Evolutionary conservation across 2,329 filamentous ascomycete species (phyloP), one percentile per base, ranked within the genome.

Genomic region (Penicillium aurantiogriseum): DNA sequence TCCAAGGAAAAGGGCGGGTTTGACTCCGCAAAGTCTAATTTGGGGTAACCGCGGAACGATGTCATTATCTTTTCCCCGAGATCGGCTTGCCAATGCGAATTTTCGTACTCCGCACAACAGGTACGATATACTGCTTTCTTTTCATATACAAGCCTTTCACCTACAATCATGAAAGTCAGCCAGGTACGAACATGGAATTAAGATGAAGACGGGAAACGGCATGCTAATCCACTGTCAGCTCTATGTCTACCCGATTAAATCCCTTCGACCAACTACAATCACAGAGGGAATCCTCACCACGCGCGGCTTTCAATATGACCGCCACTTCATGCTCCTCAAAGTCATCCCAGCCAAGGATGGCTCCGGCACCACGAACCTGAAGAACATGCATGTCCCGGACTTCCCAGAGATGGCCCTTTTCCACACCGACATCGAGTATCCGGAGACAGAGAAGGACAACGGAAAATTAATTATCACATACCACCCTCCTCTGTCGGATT

Each of bases 201-300:
- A 17, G 8, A 27, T 2, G 17, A 19, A 44, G 5, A 13, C 9
- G 15, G 8, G 8, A 19, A 42, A 11, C 38, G 47, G 8, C 33
- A 35, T 15, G 50, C 31, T 57, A 8, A 43, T 29, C 19, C 11
- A 23, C 3, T 17, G 13, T 46, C 61, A 87, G 83, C 79, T 91
- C 36, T 89, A 87, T 72, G 80, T 88, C 47, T 90, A 91, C 71
- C 88, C 89, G 42, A 86, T 91, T 75, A 91, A 91, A 70, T 87
- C 82, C 8, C 80, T 91, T n/a, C 83, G 85, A 36, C 84, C 83
- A 50, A 82, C 88, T 53, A 72, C 79, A 19, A 75, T 91, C 33
- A 58, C 77, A 5, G 72, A 75, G 0, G 80, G 86, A 3, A 73
- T 74, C n/a, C 72, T 90, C 46, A 83, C 82, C 5, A 77, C 79